phyloP scores from a whole-genome alignment of 2,329 filamentous ascomycete species.

The Uncinocarpus reesii region DNA sequence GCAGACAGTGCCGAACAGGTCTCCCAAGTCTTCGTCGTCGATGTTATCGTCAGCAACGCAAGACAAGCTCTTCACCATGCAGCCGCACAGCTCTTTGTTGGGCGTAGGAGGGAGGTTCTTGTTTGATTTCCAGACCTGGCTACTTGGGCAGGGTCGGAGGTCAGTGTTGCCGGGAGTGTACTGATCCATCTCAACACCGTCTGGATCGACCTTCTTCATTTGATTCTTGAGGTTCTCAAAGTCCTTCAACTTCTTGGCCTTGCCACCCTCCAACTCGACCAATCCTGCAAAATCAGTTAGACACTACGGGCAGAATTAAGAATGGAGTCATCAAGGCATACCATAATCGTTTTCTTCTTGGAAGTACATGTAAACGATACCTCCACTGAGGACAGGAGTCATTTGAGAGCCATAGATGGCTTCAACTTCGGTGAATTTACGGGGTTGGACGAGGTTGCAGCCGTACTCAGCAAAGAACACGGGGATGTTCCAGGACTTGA shows the following conservation, averaged over 20 bases:
- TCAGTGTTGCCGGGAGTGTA: slow-evolving; percentile 69
- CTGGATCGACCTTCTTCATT: slow-evolving; percentile 58
- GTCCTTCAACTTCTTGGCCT: slow-evolving; percentile 59
- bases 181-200: slow-evolving; percentile 50
- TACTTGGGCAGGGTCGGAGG: slow-evolving; percentile 58
- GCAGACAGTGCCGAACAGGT: slow-evolving; percentile 52
- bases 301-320: slow-evolving; percentile 3
- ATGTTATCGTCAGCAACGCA: slow-evolving; percentile 58
- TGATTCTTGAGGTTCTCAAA: slow-evolving; percentile 62
- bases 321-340: slow-evolving; percentile 26
- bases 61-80: slow-evolving; percentile 65
- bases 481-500: slow-evolving; percentile 78
- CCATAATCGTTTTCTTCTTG: slow-evolving; percentile 84
- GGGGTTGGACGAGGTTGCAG: slow-evolving; percentile 65
- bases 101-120: slow-evolving; percentile 66
- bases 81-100: slow-evolving; percentile 67
- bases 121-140: slow-evolving; percentile 58
- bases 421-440: slow-evolving; percentile 74
- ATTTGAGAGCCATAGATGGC: slow-evolving; percentile 73
- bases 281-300: slow-evolving; percentile 22
- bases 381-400: slow-evolving; percentile 81
- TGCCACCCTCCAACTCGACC: slow-evolving; percentile 53
- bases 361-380: slow-evolving; percentile 99
- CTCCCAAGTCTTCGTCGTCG: slow-evolving; percentile 48
- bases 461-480: slow-evolving; percentile 99